phyloP scores from a whole-genome alignment of 768 basidiomycete genomes.

The Trametes cubensis region DNA sequence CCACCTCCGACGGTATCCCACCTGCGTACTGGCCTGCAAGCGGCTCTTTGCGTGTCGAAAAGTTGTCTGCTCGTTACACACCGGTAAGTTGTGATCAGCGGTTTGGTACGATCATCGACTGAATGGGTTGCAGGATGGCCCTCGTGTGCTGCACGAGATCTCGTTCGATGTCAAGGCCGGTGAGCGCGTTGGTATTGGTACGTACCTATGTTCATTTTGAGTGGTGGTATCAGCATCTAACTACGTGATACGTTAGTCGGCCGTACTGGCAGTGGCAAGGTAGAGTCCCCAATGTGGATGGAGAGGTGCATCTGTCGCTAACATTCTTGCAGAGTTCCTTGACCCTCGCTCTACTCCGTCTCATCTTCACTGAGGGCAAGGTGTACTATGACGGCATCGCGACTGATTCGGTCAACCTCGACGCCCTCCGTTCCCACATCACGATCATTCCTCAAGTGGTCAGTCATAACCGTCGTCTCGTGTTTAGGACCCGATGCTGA shows the following conservation, averaged over 20 bases:
- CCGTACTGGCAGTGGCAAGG: slow-evolving; percentile 60
- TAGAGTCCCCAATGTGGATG: slow-evolving; percentile 20
- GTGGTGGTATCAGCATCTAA: background rate
- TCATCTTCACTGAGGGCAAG: slow-evolving; percentile 55
- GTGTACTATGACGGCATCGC: slow-evolving; percentile 56
- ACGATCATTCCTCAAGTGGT: slow-evolving; percentile 65
- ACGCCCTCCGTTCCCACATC: slow-evolving; percentile 53
- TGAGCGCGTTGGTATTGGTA: slow-evolving; percentile 56
- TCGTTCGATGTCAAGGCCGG: slow-evolving; percentile 56
- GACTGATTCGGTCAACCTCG: slow-evolving; percentile 52
- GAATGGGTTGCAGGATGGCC: slow-evolving; percentile 46
- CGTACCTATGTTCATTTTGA: background rate
- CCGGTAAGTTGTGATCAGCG: slow-evolving; percentile 21
- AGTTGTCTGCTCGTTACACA: slow-evolving; percentile 51
- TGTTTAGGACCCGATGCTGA: slow-evolving; percentile 2
- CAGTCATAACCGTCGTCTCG: slow-evolving; percentile 25
- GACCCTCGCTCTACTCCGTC: slow-evolving; percentile 55
- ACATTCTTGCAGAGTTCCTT: slow-evolving; percentile 43
- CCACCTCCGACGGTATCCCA: slow-evolving; percentile 44
- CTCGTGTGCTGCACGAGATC: slow-evolving; percentile 55
- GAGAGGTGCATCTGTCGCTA: background rate
- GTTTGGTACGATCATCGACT: background rate
- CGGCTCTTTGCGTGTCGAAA: slow-evolving; percentile 50
- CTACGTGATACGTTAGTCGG: slow-evolving; percentile 38
- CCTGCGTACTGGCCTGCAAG: slow-evolving; percentile 66